Base-by-base conservation (phyloP, 192 early-diverging fungal genomes). In the Backusella macrospora region DNA sequence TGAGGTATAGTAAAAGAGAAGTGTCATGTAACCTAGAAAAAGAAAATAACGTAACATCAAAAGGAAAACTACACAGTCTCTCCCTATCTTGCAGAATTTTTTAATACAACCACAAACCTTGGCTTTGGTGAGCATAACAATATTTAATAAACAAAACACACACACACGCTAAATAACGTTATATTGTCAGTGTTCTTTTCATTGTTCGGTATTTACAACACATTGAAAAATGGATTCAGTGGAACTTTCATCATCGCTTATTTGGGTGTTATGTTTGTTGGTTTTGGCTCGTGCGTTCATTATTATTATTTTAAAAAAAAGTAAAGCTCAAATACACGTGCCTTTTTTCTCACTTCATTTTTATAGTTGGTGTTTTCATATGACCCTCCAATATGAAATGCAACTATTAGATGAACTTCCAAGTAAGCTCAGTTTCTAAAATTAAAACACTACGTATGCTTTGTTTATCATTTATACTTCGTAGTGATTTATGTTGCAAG, bases 381-480 rank as follows among this genome's bases (percentile, higher is more conserved):
- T 89, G 83, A 92, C 94, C 6, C 78, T 95, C 43, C 77, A 83
- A 64, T 92, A 88, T 70, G 78, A 85, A 74, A 86, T 87, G 86
- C 93, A 94, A 76, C 84, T 94, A 62, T 77, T 88, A 68, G 94
- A 95, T 79, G 94, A 95, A 80, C 78, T 95, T 37, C 94, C 94
- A 47, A 95, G 87, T 86, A 78, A 79, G 81, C 73, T 16, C 43
- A 49, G 5, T 44, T 10, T 59, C 52, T 29, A 40, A 15, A 21
- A 26, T 68, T 18, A 14, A 47, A 10, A 5, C 46, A 16, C 15
- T 37, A n/a, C 70, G 48, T n/a, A 37, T 45, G 15, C 23, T 38
- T 13, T 34, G 15, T 45, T 62, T 23, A 26, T 63, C 65, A 15
- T 37, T 49, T 26, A 45, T 42, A n/a, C 26, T 62, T 70, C 15